Evolutionary conservation across 2,329 filamentous ascomycete species (phyloP).

Genomic region (Sporothrix schenckii): DNA sequence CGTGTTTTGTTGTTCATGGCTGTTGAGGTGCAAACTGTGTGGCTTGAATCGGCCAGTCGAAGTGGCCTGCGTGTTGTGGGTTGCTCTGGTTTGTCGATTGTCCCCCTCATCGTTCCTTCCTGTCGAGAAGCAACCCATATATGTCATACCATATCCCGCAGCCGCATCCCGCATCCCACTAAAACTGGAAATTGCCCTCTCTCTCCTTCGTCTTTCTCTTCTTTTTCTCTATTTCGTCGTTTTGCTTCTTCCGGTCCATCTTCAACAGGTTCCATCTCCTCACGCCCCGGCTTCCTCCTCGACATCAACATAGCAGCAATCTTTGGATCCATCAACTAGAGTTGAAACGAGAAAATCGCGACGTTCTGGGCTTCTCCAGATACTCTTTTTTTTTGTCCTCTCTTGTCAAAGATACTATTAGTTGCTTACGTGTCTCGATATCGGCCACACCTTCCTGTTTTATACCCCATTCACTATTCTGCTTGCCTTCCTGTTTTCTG

Average conservation of each 20-base stretch:
- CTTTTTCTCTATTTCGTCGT: not conserved
- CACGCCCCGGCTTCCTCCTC: conserved; percentile 28
- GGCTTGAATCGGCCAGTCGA: conserved; percentile 26
- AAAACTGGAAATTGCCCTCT: conserved; percentile 18
- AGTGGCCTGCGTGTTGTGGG: conserved; percentile 19
- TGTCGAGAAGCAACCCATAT: conserved; percentile 34
- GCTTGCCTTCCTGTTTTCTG: not conserved
- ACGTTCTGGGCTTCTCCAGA: conserved; percentile 38
- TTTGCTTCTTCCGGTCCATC: conserved; percentile 14
- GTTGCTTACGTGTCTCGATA: not conserved
- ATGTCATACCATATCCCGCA: no score
- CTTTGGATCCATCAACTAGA: conserved; percentile 59
- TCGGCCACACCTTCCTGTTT: not conserved
- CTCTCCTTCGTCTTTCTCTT: not conserved
- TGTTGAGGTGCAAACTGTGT: conserved; percentile 6
- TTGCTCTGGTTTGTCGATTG: conserved; percentile 14
- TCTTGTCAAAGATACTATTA: conserved; percentile 7
- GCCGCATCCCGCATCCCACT: conserved; percentile 44
- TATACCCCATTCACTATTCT: not conserved
- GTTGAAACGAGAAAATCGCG: conserved; percentile 48
- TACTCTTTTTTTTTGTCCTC: conserved; percentile 27
- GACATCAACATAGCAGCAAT: conserved; percentile 48
- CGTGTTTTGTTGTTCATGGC: conserved; percentile 10
- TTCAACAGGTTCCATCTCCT: not conserved
- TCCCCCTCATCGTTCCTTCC: conserved; percentile 33